These are phyloP conservation scores for Phyllosticta citribraziliensis DNA, from an alignment of 2,329 filamentous ascomycete species.

Conservation along the genomic window DNA sequence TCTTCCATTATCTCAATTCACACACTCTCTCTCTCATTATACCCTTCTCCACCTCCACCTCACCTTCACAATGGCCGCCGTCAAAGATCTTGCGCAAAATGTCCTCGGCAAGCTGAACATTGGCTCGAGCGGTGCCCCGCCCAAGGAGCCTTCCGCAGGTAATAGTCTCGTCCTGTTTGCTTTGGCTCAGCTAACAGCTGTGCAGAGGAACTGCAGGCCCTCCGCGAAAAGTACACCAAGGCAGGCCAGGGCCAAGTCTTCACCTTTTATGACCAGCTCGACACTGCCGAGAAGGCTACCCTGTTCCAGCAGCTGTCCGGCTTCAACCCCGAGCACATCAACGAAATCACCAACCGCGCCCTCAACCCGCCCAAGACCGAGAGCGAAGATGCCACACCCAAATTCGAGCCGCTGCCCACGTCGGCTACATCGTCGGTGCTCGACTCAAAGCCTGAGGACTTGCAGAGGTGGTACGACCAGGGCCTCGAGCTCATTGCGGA, in stretches of 20 bases:
- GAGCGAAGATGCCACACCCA: slow-evolving; percentile 40
- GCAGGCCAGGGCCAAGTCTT: slow-evolving; percentile 77
- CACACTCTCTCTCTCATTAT: background rate
- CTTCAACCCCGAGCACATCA: slow-evolving; percentile 82
- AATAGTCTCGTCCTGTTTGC: background rate
- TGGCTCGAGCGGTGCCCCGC: slow-evolving; percentile 20
- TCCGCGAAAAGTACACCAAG: slow-evolving; percentile 63
- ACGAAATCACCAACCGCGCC: slow-evolving; percentile 72
- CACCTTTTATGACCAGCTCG: slow-evolving; percentile 75
- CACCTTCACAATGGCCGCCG: slow-evolving; percentile 3
- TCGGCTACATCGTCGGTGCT: slow-evolving; percentile 82
- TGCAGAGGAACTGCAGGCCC: slow-evolving; percentile 54
- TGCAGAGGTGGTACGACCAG: slow-evolving; percentile 72
- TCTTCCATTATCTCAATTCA: background rate
- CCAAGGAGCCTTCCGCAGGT: slow-evolving; percentile 43
- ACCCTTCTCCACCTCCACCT: background rate
- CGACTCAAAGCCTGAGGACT: slow-evolving; percentile 69
- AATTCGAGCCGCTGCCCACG: slow-evolving; percentile 79
- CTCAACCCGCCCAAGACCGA: slow-evolving; percentile 63
- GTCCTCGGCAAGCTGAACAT: slow-evolving; percentile 18
- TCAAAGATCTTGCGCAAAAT: slow-evolving; percentile 3
- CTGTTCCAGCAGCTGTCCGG: slow-evolving; percentile 73
- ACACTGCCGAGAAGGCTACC: slow-evolving; percentile 59
- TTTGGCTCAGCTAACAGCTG: background rate
- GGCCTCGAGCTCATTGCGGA: slow-evolving; percentile 57